Evolutionary conservation across 176 grass and related monocot species (phyloP).

Genomic region (sorghum (Sorghum bicolor)): DNA sequence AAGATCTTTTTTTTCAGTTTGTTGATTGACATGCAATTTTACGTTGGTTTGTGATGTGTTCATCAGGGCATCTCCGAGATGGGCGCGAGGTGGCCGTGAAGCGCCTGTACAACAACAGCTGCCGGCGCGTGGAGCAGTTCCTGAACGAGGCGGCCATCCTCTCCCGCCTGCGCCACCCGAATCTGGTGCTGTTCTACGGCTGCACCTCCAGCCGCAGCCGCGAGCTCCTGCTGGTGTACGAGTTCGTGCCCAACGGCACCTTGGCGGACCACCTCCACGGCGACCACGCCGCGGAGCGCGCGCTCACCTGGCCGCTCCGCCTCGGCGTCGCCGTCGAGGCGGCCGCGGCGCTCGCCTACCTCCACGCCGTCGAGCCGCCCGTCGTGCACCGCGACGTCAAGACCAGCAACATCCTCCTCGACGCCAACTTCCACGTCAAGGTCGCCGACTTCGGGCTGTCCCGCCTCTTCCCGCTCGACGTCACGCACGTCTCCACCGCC

Average conservation of each 20-base stretch:
- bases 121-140: conserved; percentile 65
- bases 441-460: conserved; percentile 91
- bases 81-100: conserved; percentile 77
- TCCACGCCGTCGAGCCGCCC: conserved; percentile 69
- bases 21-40: neutral
- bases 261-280: conserved; percentile 90
- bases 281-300: conserved; percentile 22
- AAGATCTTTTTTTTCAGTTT: neutral
- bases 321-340: conserved; percentile 64
- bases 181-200: conserved; percentile 73
- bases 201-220: conserved; percentile 84
- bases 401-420: conserved; percentile 83
- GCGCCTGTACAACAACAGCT: conserved; percentile 68
- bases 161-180: conserved; percentile 69
- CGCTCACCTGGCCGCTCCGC: conserved; percentile 59
- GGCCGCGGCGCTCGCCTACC: conserved; percentile 65
- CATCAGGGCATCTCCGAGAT: conserved; percentile 53
- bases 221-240: conserved; percentile 81
- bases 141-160: conserved; percentile 74
- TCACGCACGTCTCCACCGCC: conserved; percentile 71
- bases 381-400: conserved; percentile 87
- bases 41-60: neutral
- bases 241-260: conserved; percentile 81
- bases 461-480: conserved; percentile 62
- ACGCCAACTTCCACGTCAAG: conserved; percentile 70